Percentiles rank a stretch among this genome's conserved stretches.
phyloP scores from a whole-genome alignment of 2,329 filamentous ascomycete genomes.

The Pezicula neosporulosa region DNA sequence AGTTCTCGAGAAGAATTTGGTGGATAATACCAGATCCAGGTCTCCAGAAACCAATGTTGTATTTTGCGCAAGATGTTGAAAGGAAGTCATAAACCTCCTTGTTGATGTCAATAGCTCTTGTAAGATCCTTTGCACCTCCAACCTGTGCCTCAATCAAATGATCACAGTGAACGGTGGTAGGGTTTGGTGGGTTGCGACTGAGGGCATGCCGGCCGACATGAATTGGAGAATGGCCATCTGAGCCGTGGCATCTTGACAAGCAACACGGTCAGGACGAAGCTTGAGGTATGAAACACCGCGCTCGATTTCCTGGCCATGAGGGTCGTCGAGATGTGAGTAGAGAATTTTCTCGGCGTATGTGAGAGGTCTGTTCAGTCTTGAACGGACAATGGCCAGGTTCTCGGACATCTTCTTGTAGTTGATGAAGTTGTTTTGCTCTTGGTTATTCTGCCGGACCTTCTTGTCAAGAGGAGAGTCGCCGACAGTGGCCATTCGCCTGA shows the following conservation, averaged over 20 bases:
- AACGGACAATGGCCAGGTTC: conserved; percentile 88
- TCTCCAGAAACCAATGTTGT: conserved; percentile 99
- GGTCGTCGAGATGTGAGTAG: conserved; percentile 98
- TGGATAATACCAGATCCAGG: conserved; percentile 99
- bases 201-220: conserved; percentile 97
- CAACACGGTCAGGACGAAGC: conserved; percentile 94
- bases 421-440: conserved; percentile 95
- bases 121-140: conserved; percentile 91
- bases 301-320: conserved; percentile 93
- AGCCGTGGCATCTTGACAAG: conserved; percentile 98
- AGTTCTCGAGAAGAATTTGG: conserved; percentile 98
- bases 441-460: conserved; percentile 98
- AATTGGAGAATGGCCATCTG: conserved; percentile 99
- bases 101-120: conserved; percentile 87
- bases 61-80: conserved; percentile 90
- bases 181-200: conserved; percentile 92
- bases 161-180: conserved; percentile 95
- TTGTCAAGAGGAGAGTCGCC: conserved; percentile 81
- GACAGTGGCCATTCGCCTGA: conserved; percentile 79
- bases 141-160: conserved; percentile 98
- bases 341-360: conserved; percentile 98
- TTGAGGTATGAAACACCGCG: conserved; percentile 94
- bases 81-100: conserved; percentile 99
- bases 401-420: conserved; percentile 99
- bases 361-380: conserved; percentile 86